A percentile compares a stretch with the other conserved stretches of the same genome.
Evolutionary conservation across 148 eudicot species (phyloP).

Genomic region (Dysphania ambrosioides): DNA sequence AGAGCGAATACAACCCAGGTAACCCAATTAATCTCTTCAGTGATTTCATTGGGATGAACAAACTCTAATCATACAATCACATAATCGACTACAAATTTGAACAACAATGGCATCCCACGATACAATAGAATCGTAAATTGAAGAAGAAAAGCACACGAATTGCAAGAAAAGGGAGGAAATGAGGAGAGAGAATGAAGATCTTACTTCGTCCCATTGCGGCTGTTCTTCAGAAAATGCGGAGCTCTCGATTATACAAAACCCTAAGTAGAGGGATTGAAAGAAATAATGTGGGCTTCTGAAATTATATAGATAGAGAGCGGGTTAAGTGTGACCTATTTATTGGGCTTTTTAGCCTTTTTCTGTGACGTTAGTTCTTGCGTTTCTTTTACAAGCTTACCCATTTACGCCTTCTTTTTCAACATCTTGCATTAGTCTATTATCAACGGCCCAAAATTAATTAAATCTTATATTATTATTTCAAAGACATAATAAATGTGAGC

Average conservation of each 20-base stretch:
- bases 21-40: too few relatives aligned
- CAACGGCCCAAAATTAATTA: slow-evolving; percentile 1
- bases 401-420: neutral
- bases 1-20: too few relatives aligned
- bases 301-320: neutral
- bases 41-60: too few relatives aligned
- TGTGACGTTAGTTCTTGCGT: slow-evolving; percentile 20
- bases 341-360: neutral
- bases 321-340: neutral
- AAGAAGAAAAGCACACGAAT: neutral
- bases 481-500: too few relatives aligned
- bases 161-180: neutral
- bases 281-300: neutral
- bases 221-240: too few relatives aligned
- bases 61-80: neutral
- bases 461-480: too few relatives aligned
- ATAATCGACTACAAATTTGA: neutral
- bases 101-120: neutral
- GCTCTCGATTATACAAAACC: neutral
- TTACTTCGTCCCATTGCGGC: slow-evolving; percentile 33
- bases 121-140: neutral
- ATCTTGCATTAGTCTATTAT: neutral
- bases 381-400: neutral
- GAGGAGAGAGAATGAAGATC: neutral
- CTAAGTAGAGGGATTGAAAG: neutral